phyloP scores from a whole-genome alignment of 306 rosid genomes.

The Dryas octopetala region DNA sequence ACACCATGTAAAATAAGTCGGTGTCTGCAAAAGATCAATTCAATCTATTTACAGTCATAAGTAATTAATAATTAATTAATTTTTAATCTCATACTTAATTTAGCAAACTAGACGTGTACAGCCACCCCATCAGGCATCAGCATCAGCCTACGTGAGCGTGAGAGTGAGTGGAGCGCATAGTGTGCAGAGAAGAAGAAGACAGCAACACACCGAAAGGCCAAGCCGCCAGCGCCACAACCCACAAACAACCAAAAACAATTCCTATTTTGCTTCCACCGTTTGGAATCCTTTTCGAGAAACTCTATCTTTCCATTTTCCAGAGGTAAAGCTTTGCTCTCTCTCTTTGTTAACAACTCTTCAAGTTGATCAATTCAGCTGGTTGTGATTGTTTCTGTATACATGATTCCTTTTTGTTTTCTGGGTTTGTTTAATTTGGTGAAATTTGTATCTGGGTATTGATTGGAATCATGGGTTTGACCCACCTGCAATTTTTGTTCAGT shows the following conservation, averaged over 20 bases:
- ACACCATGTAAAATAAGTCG: no score
- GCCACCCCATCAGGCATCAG: neutral
- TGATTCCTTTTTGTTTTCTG: neutral
- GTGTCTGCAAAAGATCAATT: no score
- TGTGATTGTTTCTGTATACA: neutral
- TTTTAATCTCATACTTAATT: no score
- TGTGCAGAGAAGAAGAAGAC: no score
- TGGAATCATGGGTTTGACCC: constrained; percentile 3
- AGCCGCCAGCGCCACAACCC: no score
- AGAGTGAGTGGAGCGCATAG: no score
- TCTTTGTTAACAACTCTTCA: neutral
- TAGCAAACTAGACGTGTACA: constrained; percentile 1
- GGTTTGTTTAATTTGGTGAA: neutral
- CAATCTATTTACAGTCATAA: no score
- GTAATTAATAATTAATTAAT: no score
- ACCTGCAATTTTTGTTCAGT: neutral
- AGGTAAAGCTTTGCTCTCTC: constrained; percentile 15
- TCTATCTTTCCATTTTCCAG: neutral
- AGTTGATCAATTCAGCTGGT: neutral
- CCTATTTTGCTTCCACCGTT: no score
- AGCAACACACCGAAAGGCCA: no score
- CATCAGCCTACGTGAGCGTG: constrained; percentile 1
- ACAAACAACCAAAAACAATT: no score
- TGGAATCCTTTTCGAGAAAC: no score
- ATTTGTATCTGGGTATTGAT: constrained; percentile 1